Evolutionary conservation across 371 early-diverging fungal genomes (phyloP).

Genomic region (Actinomortierella ambigua): DNA sequence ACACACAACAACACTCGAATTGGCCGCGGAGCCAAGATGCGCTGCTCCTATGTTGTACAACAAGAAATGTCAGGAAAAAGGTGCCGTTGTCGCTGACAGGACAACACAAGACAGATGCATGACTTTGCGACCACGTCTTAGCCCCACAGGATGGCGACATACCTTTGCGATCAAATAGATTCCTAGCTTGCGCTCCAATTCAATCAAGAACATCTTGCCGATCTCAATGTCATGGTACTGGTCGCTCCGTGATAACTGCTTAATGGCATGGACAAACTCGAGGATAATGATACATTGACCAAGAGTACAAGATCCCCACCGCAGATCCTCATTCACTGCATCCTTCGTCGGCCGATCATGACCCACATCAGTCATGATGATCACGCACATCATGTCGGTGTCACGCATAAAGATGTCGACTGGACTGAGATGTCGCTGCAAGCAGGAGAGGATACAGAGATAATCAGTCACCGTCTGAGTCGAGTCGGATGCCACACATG

Average conservation of each 20-base stretch:
- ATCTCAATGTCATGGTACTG: slow-evolving; percentile 62
- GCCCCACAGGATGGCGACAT: neutral
- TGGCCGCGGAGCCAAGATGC: slow-evolving; percentile 56
- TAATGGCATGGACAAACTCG: slow-evolving; percentile 64
- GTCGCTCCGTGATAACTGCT: slow-evolving; percentile 46
- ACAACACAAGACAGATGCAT: neutral
- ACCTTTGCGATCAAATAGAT: slow-evolving; percentile 63
- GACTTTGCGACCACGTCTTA: neutral
- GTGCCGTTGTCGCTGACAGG: neutral
- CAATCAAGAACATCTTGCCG: slow-evolving; percentile 69
- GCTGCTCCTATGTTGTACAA: slow-evolving; percentile 51
- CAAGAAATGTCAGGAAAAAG: neutral
- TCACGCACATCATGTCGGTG: slow-evolving; percentile 65
- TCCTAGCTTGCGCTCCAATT: slow-evolving; percentile 62
- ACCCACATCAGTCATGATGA: slow-evolving; percentile 64
- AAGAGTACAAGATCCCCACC: slow-evolving; percentile 65
- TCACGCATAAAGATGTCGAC: slow-evolving; percentile 73
- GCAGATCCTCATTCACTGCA: slow-evolving; percentile 15
- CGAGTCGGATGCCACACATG: slow-evolving; percentile 65
- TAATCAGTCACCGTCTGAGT: slow-evolving; percentile 52
- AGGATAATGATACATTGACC: slow-evolving; percentile 64
- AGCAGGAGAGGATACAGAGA: slow-evolving; percentile 52
- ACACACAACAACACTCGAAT: slow-evolving; percentile 60
- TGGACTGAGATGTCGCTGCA: slow-evolving; percentile 57
- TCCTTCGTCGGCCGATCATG: slow-evolving; percentile 24